Evolutionary conservation across 176 grass and related monocot genomes (phyloP).

Genomic region (Zoysia japonica): DNA sequence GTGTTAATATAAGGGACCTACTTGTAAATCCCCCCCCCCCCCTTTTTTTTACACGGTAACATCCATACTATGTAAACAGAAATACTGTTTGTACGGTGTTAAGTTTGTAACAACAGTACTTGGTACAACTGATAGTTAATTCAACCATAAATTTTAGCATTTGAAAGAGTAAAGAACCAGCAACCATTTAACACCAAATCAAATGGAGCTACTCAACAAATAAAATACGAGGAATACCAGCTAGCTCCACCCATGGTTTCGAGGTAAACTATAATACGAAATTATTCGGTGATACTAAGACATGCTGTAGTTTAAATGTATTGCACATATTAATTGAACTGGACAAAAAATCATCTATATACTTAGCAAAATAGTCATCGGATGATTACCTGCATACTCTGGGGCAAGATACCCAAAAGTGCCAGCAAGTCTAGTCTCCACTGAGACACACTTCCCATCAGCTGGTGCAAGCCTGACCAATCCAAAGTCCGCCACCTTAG

Average conservation of each 20-base stretch:
- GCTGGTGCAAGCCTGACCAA: conserved; percentile 83
- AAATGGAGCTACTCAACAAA: conserved; percentile 7
- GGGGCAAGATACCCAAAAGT: conserved; percentile 97
- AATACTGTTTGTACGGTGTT: background rate
- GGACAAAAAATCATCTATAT: conserved; percentile 4
- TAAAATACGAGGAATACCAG: background rate
- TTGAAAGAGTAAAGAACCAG: background rate
- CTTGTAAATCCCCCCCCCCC: background rate
- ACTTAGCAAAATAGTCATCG: conserved; percentile 19
- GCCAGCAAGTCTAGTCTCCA: conserved; percentile 85
- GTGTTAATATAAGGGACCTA: background rate
- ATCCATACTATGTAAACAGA: background rate
- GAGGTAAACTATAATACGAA: no score
- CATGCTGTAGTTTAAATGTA: background rate
- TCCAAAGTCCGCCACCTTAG: conserved; percentile 98
- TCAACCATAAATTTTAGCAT: background rate
- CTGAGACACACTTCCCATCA: conserved; percentile 80
- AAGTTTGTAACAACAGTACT: background rate
- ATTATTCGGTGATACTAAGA: background rate
- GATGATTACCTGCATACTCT: conserved; percentile 88
- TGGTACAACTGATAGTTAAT: background rate
- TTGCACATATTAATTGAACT: background rate
- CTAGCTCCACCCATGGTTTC: no score
- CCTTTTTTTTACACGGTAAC: background rate
- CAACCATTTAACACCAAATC: background rate